Evolutionary conservation across 768 basidiomycete species (phyloP), one percentile per base, ranked within the genome.

Genomic region (Pleurotus tuber-regium): DNA sequence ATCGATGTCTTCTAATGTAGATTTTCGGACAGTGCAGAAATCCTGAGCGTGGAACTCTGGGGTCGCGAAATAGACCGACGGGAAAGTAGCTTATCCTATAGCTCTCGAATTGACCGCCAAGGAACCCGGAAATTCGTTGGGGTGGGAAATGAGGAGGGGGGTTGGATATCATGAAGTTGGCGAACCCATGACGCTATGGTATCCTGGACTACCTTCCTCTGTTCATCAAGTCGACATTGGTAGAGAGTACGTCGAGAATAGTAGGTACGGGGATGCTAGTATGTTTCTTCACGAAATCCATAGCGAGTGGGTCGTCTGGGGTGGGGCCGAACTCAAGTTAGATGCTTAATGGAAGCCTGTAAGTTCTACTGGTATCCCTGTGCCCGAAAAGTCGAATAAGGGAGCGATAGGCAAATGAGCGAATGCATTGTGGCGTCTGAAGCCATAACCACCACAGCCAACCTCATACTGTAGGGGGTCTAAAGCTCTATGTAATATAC

Each of bases 31-130:
- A 9, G 28, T 35, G 18, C 44, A 30, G 23, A 47, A 47, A 2
- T 47, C 44, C 30, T 47, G 44, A 4, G 44, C 19, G 14, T 47
- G 44, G 7, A 47, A 47, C 3, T 47, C 30, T 10, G 44, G 16
- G 1, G 44, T 19, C 14, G 19, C 12, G 33, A 5, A 30, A 30
- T 3, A 28, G 29, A n/a, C n/a, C n/a, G 7, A 35, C 44, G 1
- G 11, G n/a, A 0, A 33, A 23, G 12, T 30, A 19, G 30, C 31
- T 33, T 1, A 47, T 30, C 2, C 44, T 14, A 21, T 47, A 21
- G 9, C 44, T 47, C 18, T 35, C 12, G 30, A 47, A 33, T 8
- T 19, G 12, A 2, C 23, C 44, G 16, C 44, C 44, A 2, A 47
- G 44, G 23, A 47, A 47, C 9, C 44, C 44, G 2, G 44, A 47